A percentile compares a stretch with the other conserved stretches of the same genome.
Conservation (phyloP, 2,329 filamentous ascomycete genomes). For the Aureobasidium pullulans region DNA sequence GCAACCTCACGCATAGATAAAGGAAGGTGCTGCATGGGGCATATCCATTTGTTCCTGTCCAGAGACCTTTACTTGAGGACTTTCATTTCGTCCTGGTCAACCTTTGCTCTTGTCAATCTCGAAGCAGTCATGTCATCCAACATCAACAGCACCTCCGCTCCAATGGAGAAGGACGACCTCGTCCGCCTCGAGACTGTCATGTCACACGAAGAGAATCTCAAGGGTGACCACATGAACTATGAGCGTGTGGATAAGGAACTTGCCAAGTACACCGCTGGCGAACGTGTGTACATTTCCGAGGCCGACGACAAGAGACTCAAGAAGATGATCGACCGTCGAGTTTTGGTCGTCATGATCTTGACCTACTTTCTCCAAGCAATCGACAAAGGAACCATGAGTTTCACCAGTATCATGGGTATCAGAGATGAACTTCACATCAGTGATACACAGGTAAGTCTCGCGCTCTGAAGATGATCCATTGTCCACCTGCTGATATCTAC, state of each 20-base stretch:
- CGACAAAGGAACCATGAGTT: constrained; percentile 60
- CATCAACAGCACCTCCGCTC: not conserved
- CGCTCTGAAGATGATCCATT: too few relatives aligned
- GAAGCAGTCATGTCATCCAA: not conserved
- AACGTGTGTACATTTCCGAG: constrained; percentile 48
- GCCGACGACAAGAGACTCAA: constrained; percentile 56
- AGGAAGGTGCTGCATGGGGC: not conserved
- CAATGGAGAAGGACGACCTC: constrained; percentile 19
- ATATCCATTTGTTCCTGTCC: not conserved
- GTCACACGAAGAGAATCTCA: constrained; percentile 34
- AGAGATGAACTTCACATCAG: constrained; percentile 26
- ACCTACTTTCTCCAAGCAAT: constrained; percentile 68
- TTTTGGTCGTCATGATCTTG: constrained; percentile 62
- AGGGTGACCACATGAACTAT: constrained; percentile 50
- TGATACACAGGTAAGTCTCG: constrained; percentile 25
- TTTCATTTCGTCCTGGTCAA: not conserved
- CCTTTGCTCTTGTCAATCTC: not conserved
- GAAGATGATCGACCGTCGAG: constrained; percentile 58
- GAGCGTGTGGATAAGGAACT: constrained; percentile 61
- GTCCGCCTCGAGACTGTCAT: constrained; percentile 44
- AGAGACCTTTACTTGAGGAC: not conserved
- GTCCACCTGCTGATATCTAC: not conserved
- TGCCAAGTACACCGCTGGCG: constrained; percentile 57
- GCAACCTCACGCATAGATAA: not conserved
- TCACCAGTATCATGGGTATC: constrained; percentile 32